phyloP scores from a whole-genome alignment of 805 yeast genomes.

The Sugiyamaella mastotermitis region DNA sequence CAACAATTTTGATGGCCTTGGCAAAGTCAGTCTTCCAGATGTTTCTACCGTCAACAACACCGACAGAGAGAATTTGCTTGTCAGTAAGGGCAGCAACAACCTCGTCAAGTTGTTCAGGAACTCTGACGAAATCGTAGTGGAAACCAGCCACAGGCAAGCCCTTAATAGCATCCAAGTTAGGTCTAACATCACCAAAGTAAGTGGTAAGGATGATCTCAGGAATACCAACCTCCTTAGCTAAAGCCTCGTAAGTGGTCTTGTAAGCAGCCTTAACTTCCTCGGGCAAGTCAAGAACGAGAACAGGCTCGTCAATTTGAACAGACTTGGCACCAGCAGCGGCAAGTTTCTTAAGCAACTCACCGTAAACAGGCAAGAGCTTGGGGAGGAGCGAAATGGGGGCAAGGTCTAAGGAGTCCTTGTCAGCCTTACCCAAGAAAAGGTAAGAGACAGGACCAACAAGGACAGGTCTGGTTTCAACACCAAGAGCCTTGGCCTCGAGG shows the following conservation, averaged over 20 bases:
- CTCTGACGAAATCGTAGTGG: constrained; percentile 96
- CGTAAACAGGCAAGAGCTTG: constrained; percentile 89
- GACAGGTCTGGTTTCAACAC: constrained; percentile 97
- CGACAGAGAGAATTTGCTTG: constrained; percentile 83
- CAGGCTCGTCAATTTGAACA: constrained; percentile 97
- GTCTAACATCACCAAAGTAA: constrained; percentile 98
- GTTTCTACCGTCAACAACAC: constrained; percentile 98
- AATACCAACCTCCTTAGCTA: constrained; percentile 59
- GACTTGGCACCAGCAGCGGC: constrained; percentile 90
- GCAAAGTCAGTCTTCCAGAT: constrained; percentile 97
- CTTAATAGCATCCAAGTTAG: constrained; percentile 86
- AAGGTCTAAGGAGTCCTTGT: constrained; percentile 92
- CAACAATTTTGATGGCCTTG: constrained; percentile 75
- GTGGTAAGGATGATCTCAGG: constrained; percentile 83
- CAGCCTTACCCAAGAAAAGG: constrained; percentile 94
- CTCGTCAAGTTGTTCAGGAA: constrained; percentile 90
- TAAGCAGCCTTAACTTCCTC: constrained; percentile 75
- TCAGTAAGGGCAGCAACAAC: constrained; percentile 61
- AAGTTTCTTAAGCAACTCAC: constrained; percentile 79
- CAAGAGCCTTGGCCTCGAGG: constrained; percentile 95
- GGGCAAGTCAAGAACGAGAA: constrained; percentile 89
- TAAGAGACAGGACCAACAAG: constrained; percentile 94
- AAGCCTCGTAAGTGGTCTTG: constrained; percentile 78
- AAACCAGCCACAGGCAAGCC: constrained; percentile 88
- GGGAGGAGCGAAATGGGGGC: constrained; percentile 87